Base-by-base conservation (phyloP, 2,329 filamentous ascomycete species). In the Penicillium sclerotiorum region DNA sequence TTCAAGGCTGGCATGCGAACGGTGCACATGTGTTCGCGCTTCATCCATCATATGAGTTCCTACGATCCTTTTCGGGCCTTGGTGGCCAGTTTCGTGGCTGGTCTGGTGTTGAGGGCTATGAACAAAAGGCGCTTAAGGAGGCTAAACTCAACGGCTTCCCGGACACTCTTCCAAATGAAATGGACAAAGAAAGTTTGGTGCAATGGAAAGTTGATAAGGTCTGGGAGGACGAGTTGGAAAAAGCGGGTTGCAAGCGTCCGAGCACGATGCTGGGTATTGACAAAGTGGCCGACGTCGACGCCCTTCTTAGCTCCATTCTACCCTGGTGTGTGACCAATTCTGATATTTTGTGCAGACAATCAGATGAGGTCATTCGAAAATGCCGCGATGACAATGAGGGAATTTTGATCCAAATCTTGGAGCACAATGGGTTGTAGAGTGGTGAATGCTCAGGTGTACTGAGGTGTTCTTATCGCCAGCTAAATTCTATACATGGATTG, bases 41-140 rank as follows among this genome's bases (percentile, higher is more conserved):
- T 8, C 42, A 45, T 45, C 44, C 35, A 21, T 39, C 35, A 18
- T 46, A 39, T n/a, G 35, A 39, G 23, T 40, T 46, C 15, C 25
- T 46, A 4, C 35, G 44, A n/a, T 46, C 44, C 8, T 46, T 46
- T 39, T 8, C 8, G 9, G 25, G 33, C 6, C 4, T 40, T 40
- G 44, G 44, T 8, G 44, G 35, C 25, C 44, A 46, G 35, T 46
- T 46, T 46, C 44, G 44, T 9, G 44, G 36, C 44, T 46, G 35
- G 35, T 39, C 35, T 22, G 44, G 35, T 22, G 20, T 39, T 37
- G 35, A 39, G 5, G 25, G 35, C n/a, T 12, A 13, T 32, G 44
- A 46, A 8, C 25, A 46, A 32, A 33, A 12, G 35, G 35, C 23
- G 20, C 20, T 23, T 23, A 21, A 33, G 17, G 23, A 46, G 7